Percentiles rank a stretch among this genome's conserved stretches.
phyloP scores from a whole-genome alignment of 2,329 filamentous ascomycete genomes.

The Aspergillus unguis region DNA sequence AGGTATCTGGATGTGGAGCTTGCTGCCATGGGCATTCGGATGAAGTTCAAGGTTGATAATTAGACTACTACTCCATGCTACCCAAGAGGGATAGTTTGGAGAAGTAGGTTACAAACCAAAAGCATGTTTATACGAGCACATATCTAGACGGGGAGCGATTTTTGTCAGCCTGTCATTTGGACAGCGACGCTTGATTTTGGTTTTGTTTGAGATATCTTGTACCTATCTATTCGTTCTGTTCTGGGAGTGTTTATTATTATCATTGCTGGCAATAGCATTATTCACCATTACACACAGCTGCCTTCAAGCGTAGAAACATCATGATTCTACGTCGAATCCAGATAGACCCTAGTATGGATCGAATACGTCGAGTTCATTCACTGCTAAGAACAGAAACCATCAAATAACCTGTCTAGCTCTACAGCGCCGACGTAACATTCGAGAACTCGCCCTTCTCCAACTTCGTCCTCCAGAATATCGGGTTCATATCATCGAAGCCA shows the following conservation, averaged over 20 bases:
- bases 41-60: slow-evolving; percentile 78
- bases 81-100: neutral
- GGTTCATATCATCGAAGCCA: slow-evolving; percentile 96
- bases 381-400: slow-evolving; percentile 13
- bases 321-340: neutral
- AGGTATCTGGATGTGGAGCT: slow-evolving; percentile 93
- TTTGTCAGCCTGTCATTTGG: neutral
- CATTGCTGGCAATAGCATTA: slow-evolving; percentile 9
- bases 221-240: slow-evolving; percentile 11
- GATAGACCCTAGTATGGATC: neutral
- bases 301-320: neutral
- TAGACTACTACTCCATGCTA: slow-evolving; percentile 17
- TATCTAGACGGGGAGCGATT: slow-evolving; percentile 12
- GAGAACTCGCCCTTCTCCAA: slow-evolving; percentile 97
- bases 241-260: slow-evolving; percentile 3
- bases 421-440: slow-evolving; percentile 78
- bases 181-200: slow-evolving; percentile 9
- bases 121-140: slow-evolving; percentile 17
- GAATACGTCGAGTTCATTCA: slow-evolving; percentile 4
- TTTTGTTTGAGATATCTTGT: slow-evolving; percentile 11
- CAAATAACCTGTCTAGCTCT: slow-evolving; percentile 19
- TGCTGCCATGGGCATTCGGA: slow-evolving; percentile 90
- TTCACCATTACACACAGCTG: slow-evolving; percentile 1
- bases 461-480: slow-evolving; percentile 99
- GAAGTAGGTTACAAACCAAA: slow-evolving; percentile 7